These are phyloP conservation scores for Sporothrix globosa DNA, from an alignment of 2,329 filamentous ascomycete genomes.

Conservation along the genomic window DNA sequence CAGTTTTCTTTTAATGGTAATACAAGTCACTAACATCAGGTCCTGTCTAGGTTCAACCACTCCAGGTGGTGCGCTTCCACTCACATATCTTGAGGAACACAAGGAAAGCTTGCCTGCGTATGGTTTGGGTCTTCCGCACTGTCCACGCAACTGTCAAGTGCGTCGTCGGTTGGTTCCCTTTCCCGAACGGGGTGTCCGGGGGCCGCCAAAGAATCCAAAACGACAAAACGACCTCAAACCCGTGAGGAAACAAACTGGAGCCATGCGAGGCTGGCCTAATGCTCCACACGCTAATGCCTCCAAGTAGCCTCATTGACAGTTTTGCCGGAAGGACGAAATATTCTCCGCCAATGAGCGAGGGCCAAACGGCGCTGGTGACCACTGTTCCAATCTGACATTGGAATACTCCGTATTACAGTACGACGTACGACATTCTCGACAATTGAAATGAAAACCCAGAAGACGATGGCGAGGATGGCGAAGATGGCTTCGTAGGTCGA, in stretches of 20 bases:
- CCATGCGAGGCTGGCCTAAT: slow-evolving; percentile 24
- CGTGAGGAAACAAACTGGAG: slow-evolving; percentile 3
- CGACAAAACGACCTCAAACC: slow-evolving; percentile 2
- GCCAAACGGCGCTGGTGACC: background rate
- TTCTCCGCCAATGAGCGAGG: slow-evolving; percentile 35
- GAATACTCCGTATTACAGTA: background rate
- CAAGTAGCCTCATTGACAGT: slow-evolving; percentile 1
- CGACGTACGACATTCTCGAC: background rate
- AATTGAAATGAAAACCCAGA: background rate
- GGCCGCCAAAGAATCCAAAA: background rate
- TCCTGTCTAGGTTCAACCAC: background rate
- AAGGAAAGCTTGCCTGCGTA: background rate
- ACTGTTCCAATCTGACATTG: slow-evolving; percentile 19
- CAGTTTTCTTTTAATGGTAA: background rate
- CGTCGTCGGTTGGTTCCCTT: slow-evolving; percentile 1
- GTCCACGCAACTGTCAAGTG: background rate
- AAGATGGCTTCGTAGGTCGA: background rate
- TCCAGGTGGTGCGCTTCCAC: background rate
- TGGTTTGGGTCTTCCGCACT: background rate
- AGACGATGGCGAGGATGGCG: background rate
- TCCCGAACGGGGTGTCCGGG: slow-evolving; percentile 16
- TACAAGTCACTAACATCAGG: background rate
- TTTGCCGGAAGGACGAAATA: slow-evolving; percentile 33
- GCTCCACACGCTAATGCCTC: slow-evolving; percentile 33
- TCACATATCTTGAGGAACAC: slow-evolving; percentile 1